Percentiles rank a stretch among this genome's conserved stretches.
These are phyloP conservation scores for Curvularia sp. DNA, from an alignment of 2,329 filamentous ascomycete genomes.

Conservation along the genomic window DNA sequence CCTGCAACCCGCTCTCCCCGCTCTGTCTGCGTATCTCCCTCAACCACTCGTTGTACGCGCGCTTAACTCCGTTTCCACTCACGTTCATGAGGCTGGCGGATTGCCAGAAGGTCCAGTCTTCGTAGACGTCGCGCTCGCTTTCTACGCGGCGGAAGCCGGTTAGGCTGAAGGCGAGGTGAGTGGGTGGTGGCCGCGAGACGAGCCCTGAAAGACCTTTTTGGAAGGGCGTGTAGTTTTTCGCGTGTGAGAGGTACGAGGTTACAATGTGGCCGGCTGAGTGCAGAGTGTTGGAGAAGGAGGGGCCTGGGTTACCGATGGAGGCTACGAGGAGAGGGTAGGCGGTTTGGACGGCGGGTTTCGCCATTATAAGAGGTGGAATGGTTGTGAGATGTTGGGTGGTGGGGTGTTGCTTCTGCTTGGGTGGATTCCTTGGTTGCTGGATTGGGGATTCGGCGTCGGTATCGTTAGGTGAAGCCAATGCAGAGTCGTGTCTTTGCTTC, in stretches of 20 bases:
- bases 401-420: slow-evolving; percentile 10
- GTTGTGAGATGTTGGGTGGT: not conserved
- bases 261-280: slow-evolving; percentile 88
- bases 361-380: slow-evolving; percentile 14
- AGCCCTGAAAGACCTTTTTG: slow-evolving; percentile 41
- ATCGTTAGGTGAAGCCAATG: slow-evolving; percentile 26
- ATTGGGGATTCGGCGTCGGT: slow-evolving; percentile 27
- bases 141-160: slow-evolving; percentile 31
- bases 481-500: slow-evolving; percentile 23
- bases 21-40: slow-evolving; percentile 15
- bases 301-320: slow-evolving; percentile 82
- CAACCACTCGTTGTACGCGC: slow-evolving; percentile 67
- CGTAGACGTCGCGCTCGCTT: slow-evolving; percentile 27
- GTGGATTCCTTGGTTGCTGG: slow-evolving; percentile 24
- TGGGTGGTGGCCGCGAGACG: slow-evolving; percentile 38
- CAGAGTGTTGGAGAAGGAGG: slow-evolving; percentile 74
- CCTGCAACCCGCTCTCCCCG: slow-evolving; percentile 34
- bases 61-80: slow-evolving; percentile 73
- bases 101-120: slow-evolving; percentile 71
- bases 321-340: slow-evolving; percentile 72
- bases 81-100: slow-evolving; percentile 84
- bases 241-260: slow-evolving; percentile 57
- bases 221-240: slow-evolving; percentile 43
- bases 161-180: slow-evolving; percentile 54
- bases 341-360: slow-evolving; percentile 37